A percentile compares a stretch with the other conserved stretches of the same genome.
phyloP scores from a whole-genome alignment of 352 stramenopile genomes.

The Blastocystis sp. region DNA sequence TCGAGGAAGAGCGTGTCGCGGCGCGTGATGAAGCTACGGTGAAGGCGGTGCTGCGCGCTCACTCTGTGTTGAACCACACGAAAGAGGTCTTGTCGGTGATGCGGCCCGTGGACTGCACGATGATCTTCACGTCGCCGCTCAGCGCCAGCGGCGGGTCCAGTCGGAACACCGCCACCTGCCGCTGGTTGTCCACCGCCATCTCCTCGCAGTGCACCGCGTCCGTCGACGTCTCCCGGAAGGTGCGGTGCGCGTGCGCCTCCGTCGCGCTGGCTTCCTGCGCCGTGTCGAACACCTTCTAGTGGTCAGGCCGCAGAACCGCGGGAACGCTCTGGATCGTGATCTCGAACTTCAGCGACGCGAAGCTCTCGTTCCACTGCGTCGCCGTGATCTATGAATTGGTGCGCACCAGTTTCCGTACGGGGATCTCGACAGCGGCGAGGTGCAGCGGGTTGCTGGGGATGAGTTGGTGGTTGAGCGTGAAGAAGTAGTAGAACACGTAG shows the following conservation, averaged over 20 bases:
- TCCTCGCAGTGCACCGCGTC: not conserved
- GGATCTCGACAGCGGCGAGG: constrained; percentile 18
- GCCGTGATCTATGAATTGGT: not conserved
- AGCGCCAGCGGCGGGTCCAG: constrained; percentile 12
- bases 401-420: not conserved
- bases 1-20: constrained; percentile 23
- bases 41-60: not conserved
- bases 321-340: constrained; percentile 5
- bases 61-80: constrained; percentile 58
- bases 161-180: constrained; percentile 1
- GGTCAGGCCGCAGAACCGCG: not conserved
- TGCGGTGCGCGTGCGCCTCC: not conserved
- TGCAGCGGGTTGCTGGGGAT: not conserved
- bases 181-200: constrained; percentile 19
- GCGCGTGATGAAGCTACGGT: constrained; percentile 32
- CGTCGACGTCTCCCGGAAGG: not conserved
- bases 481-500: constrained; percentile 64
- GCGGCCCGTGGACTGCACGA: constrained; percentile 38
- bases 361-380: not conserved
- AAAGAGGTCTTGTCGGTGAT: constrained; percentile 51
- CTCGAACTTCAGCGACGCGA: constrained; percentile 38
- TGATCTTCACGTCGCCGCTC: constrained; percentile 41
- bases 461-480: constrained; percentile 6
- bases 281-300: not conserved
- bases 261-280: not conserved